Evolutionary conservation across 129 eudicot genomes (phyloP).

Genomic region (Escallonia rubra): DNA sequence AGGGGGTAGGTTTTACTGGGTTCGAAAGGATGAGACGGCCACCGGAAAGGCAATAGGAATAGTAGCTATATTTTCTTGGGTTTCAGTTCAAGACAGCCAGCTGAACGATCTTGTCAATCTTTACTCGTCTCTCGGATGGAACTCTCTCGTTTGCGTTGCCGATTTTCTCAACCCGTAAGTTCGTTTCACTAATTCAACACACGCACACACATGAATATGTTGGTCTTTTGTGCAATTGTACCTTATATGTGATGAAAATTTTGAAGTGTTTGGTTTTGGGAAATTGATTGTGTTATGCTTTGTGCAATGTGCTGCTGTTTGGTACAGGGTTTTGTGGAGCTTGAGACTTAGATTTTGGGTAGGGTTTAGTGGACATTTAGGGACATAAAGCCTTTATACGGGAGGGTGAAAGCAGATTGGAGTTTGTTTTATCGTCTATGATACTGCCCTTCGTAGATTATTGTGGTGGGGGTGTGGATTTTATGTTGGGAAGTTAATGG

Average conservation of each 20-base stretch:
- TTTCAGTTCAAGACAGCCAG: constrained; percentile 36
- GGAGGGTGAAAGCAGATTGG: neutral
- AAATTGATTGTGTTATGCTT: neutral
- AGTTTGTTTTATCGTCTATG: too few species aligned
- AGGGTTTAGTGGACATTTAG: too few species aligned
- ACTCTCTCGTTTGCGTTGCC: constrained; percentile 67
- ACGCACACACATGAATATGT: too few species aligned
- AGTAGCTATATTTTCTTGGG: constrained; percentile 64
- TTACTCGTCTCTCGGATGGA: constrained; percentile 74
- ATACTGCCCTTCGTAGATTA: too few species aligned
- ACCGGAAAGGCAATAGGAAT: constrained; percentile 42
- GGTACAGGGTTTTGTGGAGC: neutral
- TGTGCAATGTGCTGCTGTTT: neutral
- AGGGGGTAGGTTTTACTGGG: constrained; percentile 66
- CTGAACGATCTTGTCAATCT: constrained; percentile 37
- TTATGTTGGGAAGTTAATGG: too few species aligned
- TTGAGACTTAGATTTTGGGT: too few species aligned
- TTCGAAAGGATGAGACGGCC: constrained; percentile 17
- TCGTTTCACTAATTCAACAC: neutral
- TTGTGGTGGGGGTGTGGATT: too few species aligned
- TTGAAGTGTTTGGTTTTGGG: neutral
- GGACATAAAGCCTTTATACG: neutral
- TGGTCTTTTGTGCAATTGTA: too few species aligned
- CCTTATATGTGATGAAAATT: too few species aligned
- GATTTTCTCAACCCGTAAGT: constrained; percentile 76